Conservation (phyloP, 192 early-diverging fungal genomes). For the Pilaira anomala region DNA sequence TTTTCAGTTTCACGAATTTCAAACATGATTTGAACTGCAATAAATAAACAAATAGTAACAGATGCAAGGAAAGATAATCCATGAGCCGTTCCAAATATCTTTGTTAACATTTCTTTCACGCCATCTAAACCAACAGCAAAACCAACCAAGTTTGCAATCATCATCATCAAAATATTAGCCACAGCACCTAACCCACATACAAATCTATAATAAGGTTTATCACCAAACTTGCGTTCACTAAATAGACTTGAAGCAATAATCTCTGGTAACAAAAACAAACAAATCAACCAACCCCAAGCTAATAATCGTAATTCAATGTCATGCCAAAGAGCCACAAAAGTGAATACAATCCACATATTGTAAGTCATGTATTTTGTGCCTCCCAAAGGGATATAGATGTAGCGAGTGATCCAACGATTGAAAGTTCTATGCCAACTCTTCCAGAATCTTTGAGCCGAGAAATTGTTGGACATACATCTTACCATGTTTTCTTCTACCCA, state of each 20-base stretch:
- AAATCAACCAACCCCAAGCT: conserved; percentile 92
- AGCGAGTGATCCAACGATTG: conserved; percentile 87
- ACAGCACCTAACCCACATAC: conserved; percentile 81
- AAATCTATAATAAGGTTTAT: conserved; percentile 63
- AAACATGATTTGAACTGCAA: conserved; percentile 76
- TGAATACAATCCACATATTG: conserved; percentile 87
- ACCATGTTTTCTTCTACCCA: conserved; percentile 93
- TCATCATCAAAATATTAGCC: conserved; percentile 90
- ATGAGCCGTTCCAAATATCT: conserved; percentile 55
- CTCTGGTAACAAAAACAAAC: conserved; percentile 85
- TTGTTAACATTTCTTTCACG: conserved; percentile 64
- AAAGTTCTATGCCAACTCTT: conserved; percentile 93
- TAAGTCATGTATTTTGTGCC: conserved; percentile 64
- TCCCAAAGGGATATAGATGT: conserved; percentile 92
- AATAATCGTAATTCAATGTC: conserved; percentile 82
- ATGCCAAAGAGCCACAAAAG: conserved; percentile 98
- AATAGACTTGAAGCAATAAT: conserved; percentile 59
- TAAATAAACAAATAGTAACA: conserved; percentile 54
- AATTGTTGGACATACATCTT: conserved; percentile 95
- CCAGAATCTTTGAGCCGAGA: conserved; percentile 93
- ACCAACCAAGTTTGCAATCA: conserved; percentile 94
- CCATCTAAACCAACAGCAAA: conserved; percentile 90
- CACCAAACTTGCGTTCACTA: conserved; percentile 49
- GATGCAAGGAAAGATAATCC: conserved; percentile 51
- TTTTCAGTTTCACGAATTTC: conserved; percentile 76